Evolutionary conservation across 1,139 yeast species (phyloP).

Genomic region (Geotrichum macrosporum): DNA sequence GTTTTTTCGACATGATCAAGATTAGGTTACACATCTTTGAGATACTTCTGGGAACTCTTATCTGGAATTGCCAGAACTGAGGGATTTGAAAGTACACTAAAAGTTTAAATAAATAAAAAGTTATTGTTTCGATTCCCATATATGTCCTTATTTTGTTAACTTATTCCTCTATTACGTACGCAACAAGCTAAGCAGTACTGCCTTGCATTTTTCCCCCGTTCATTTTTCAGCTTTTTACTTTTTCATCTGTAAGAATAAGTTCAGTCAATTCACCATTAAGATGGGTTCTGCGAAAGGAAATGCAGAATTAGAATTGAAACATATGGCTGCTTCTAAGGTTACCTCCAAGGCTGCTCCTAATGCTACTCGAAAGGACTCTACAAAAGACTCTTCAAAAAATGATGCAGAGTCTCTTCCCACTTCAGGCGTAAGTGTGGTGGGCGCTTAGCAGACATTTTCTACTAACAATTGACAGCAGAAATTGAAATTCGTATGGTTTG

Average conservation of each 20-base stretch:
- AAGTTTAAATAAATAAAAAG: neutral
- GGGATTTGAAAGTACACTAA: neutral
- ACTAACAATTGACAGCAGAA: slow-evolving; percentile 1
- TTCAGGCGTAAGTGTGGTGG: slow-evolving; percentile 5
- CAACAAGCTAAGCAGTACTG: too few relatives aligned
- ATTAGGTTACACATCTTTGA: slow-evolving; percentile 83
- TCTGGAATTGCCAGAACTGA: slow-evolving; percentile 50
- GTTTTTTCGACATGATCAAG: slow-evolving; percentile 82
- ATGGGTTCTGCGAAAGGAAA: slow-evolving; percentile 8
- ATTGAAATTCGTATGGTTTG: slow-evolving; percentile 5
- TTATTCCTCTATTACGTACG: too few relatives aligned
- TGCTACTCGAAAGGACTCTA: too few relatives aligned
- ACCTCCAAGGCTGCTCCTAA: too few relatives aligned
- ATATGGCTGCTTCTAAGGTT: too few relatives aligned
- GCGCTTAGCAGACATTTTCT: neutral
- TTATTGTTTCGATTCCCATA: neutral
- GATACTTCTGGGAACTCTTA: slow-evolving; percentile 82
- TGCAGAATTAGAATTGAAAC: too few relatives aligned
- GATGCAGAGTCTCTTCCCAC: neutral
- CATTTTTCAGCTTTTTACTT: neutral
- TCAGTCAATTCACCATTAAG: neutral
- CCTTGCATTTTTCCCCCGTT: neutral
- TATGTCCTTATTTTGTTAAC: too few relatives aligned
- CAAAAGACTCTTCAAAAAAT: too few relatives aligned
- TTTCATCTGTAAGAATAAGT: neutral